A percentile compares a stretch with the other conserved stretches of the same genome.
Conservation (phyloP, 208 protist genomes). For the Leishmania tropica region DNA sequence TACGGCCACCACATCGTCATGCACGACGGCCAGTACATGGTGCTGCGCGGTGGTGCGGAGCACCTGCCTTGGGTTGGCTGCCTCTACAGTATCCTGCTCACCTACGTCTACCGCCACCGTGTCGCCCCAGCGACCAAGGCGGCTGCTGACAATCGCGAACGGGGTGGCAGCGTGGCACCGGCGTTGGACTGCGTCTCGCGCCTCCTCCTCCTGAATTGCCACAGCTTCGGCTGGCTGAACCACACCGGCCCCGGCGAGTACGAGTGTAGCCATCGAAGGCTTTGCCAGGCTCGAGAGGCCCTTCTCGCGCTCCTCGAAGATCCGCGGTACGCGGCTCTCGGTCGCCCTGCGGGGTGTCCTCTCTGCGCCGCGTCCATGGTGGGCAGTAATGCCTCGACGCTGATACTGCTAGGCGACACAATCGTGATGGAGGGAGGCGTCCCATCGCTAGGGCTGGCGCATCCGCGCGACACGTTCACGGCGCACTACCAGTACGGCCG, state of each 20-base stretch:
- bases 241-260: constrained; percentile 50
- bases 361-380: constrained; percentile 12
- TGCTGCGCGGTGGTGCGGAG: constrained; percentile 54
- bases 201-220: constrained; percentile 67
- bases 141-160: background rate
- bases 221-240: constrained; percentile 66
- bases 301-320: constrained; percentile 34
- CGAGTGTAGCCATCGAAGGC: constrained; percentile 40
- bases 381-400: constrained; percentile 28
- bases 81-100: constrained; percentile 50
- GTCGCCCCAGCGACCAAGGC: background rate
- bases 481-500: constrained; percentile 64
- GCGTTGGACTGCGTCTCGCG: constrained; percentile 30
- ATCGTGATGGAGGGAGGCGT: constrained; percentile 70
- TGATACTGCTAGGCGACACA: constrained; percentile 57
- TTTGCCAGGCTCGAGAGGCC: constrained; percentile 37
- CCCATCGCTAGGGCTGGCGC: constrained; percentile 49
- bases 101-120: constrained; percentile 21
- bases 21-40: constrained; percentile 44
- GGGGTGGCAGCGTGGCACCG: background rate
- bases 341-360: constrained; percentile 25
- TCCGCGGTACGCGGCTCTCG: constrained; percentile 31
- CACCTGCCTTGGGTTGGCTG: constrained; percentile 63
- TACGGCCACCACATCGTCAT: constrained; percentile 60
- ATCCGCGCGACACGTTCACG: constrained; percentile 31